Evolutionary conservation across 2,329 filamentous ascomycete species (phyloP).

Genomic region (Cladosporium velox): DNA sequence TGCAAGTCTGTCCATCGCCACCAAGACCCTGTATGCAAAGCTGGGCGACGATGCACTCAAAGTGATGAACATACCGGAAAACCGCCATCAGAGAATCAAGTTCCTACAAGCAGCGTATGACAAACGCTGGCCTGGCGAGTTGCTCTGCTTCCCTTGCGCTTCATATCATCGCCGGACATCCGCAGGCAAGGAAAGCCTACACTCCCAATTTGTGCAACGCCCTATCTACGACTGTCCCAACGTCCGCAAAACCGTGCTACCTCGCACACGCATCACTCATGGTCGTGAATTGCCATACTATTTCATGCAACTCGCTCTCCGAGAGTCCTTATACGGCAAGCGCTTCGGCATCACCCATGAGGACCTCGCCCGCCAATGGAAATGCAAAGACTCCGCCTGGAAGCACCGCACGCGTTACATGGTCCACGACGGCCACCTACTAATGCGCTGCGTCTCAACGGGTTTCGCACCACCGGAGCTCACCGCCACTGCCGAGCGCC

Average conservation of each 20-base stretch:
- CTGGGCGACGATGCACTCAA: slow-evolving; percentile 46
- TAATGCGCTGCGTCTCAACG: slow-evolving; percentile 60
- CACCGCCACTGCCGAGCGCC: slow-evolving; percentile 51
- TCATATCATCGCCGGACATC: slow-evolving; percentile 57
- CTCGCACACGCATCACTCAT: slow-evolving; percentile 56
- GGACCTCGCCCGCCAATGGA: slow-evolving; percentile 56
- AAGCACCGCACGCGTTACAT: slow-evolving; percentile 57
- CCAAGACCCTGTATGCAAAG: slow-evolving; percentile 48
- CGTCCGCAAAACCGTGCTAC: slow-evolving; percentile 51
- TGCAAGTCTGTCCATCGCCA: slow-evolving; percentile 53
- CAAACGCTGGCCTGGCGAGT: slow-evolving; percentile 53
- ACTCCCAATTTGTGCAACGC: slow-evolving; percentile 56
- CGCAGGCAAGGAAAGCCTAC: slow-evolving; percentile 56
- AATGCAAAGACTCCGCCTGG: slow-evolving; percentile 54
- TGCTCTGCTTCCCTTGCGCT: slow-evolving; percentile 61
- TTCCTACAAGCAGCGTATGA: slow-evolving; percentile 55
- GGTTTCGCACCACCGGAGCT: slow-evolving; percentile 52
- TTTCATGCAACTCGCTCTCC: slow-evolving; percentile 59
- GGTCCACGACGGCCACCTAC: slow-evolving; percentile 54
- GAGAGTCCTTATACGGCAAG: slow-evolving; percentile 51
- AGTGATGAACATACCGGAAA: slow-evolving; percentile 45
- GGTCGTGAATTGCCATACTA: slow-evolving; percentile 59
- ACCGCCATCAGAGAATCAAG: slow-evolving; percentile 49
- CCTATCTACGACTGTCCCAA: slow-evolving; percentile 60
- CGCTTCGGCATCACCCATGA: slow-evolving; percentile 52